These are phyloP conservation scores for Rhodotorula paludigena DNA, from an alignment of 768 basidiomycete species.

Conservation along the genomic window DNA sequence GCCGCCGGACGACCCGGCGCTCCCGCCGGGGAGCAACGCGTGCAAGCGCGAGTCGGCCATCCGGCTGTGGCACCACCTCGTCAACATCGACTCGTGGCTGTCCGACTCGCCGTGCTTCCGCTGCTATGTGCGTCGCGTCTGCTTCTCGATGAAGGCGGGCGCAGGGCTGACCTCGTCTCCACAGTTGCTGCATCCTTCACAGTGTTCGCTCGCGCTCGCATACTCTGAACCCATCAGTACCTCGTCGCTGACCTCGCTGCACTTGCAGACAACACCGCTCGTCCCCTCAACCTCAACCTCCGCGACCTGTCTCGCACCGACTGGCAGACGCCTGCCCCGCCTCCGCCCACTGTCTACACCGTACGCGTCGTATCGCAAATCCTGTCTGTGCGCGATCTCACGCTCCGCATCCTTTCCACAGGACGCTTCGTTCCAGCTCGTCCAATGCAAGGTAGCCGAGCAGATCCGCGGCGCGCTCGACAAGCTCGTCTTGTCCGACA, in stretches of 20 bases:
- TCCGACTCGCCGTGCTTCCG: constrained; percentile 28
- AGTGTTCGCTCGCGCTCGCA: constrained; percentile 5
- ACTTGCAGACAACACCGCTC: constrained; percentile 32
- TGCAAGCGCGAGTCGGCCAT: constrained; percentile 33
- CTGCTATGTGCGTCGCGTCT: constrained; percentile 24
- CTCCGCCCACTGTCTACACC: constrained; percentile 16
- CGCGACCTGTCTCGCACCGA: constrained; percentile 29
- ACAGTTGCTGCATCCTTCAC: constrained; percentile 35
- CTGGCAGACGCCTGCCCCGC: not conserved
- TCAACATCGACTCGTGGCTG: constrained; percentile 28
- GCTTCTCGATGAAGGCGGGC: rapidly evolving
- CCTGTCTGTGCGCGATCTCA: not conserved
- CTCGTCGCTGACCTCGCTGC: not conserved
- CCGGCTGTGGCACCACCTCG: constrained; percentile 24
- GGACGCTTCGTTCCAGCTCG: constrained; percentile 36
- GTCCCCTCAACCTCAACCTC: constrained; percentile 29
- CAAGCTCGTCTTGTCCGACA: constrained; percentile 17
- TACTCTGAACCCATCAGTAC: rapidly evolving
- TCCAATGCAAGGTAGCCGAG: constrained; percentile 25
- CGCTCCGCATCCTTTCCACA: not conserved
- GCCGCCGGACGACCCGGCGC: constrained; percentile 37
- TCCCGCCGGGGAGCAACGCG: constrained; percentile 31
- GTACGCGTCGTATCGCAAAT: not conserved
- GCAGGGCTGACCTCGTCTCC: too few species aligned
- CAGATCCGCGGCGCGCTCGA: constrained; percentile 31